These are phyloP conservation scores for Colletotrichum tanaceti DNA, from an alignment of 2,329 filamentous ascomycete genomes.

Conservation along the genomic window DNA sequence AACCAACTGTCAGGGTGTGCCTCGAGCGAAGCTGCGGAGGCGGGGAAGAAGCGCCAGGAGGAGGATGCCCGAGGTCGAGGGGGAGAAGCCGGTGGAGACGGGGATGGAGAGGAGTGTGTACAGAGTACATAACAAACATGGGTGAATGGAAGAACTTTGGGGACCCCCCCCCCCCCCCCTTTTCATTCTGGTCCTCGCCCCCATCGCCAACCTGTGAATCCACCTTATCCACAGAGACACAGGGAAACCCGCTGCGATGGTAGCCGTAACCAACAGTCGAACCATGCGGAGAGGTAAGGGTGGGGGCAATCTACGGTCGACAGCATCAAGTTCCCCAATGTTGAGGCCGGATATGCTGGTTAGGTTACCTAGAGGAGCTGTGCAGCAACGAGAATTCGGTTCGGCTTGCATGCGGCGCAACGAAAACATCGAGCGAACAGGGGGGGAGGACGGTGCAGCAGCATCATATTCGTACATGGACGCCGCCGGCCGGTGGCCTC, in stretches of 20 bases:
- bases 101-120: conserved; percentile 3
- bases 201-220: conserved; percentile 8
- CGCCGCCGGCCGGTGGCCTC: conserved; percentile 1
- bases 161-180: background rate
- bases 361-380: background rate
- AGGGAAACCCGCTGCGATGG: background rate
- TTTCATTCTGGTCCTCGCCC: conserved; percentile 6
- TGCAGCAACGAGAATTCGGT: background rate
- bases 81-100: conserved; percentile 16
- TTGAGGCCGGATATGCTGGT: background rate
- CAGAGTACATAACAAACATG: background rate
- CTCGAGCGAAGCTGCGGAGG: conserved; percentile 5
- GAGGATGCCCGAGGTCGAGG: background rate
- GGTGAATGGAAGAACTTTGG: background rate
- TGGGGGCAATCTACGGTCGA: background rate
- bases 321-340: background rate
- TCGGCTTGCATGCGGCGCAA: background rate
- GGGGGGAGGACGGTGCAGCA: background rate
- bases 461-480: background rate
- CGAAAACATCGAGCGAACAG: background rate
- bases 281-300: too few relatives aligned
- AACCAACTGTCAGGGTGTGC: conserved; percentile 6
- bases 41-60: background rate
- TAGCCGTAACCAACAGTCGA: background rate
- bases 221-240: background rate